A percentile compares a stretch with the other conserved stretches of the same genome.
Evolutionary conservation across 768 basidiomycete genomes (phyloP).

Genomic region (Mycena vulgaris): DNA sequence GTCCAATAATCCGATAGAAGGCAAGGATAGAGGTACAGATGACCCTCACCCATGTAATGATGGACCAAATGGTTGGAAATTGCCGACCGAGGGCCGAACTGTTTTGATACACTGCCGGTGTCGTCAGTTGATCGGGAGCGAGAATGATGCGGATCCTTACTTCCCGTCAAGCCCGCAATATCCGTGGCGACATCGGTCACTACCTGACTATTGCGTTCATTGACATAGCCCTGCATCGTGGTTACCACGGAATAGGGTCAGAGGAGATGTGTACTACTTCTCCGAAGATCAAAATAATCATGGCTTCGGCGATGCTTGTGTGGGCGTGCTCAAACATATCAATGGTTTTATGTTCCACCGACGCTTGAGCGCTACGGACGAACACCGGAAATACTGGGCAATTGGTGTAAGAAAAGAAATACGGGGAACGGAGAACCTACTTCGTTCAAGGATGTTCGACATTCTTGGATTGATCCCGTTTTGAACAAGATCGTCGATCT

Average conservation of each 20-base stretch:
- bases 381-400: slow-evolving; percentile 44
- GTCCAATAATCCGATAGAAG: slow-evolving; percentile 36
- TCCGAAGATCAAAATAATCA: slow-evolving; percentile 49
- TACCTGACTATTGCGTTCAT: slow-evolving; percentile 37
- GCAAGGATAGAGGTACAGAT: slow-evolving; percentile 29
- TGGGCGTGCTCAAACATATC: slow-evolving; percentile 49
- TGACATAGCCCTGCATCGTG: slow-evolving; percentile 42
- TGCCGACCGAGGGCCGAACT: slow-evolving; percentile 28
- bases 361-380: neutral
- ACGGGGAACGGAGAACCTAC: slow-evolving; percentile 15
- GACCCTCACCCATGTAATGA: slow-evolving; percentile 28
- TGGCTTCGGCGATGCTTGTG: slow-evolving; percentile 49
- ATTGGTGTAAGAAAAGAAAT: neutral
- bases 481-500: slow-evolving; percentile 48
- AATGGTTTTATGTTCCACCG: slow-evolving; percentile 10
- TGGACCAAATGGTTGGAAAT: slow-evolving; percentile 28
- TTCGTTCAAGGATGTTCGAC: slow-evolving; percentile 41
- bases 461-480: slow-evolving; percentile 47
- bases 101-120: slow-evolving; percentile 32
- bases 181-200: slow-evolving; percentile 33
- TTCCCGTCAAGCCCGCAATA: slow-evolving; percentile 36
- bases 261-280: slow-evolving; percentile 30
- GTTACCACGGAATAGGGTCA: neutral
- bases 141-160: slow-evolving; percentile 2
- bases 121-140: neutral